These are phyloP conservation scores for Trichoderma breve DNA, from an alignment of 2,329 filamentous ascomycete species.

Conservation along the genomic window DNA sequence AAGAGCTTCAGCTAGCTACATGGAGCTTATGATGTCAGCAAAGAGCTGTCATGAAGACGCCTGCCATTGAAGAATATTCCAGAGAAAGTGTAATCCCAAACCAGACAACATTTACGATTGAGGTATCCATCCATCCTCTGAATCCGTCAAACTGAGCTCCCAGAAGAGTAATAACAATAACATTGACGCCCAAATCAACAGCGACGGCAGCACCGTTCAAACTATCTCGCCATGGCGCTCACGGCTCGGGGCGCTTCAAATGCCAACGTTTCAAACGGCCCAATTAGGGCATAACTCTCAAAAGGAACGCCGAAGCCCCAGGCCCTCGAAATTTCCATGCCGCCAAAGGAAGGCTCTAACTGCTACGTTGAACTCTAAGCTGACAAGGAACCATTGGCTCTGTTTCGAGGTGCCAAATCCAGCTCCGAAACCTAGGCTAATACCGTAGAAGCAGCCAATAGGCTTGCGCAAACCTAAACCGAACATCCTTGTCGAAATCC, in stretches of 20 bases:
- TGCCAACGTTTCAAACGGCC: background rate
- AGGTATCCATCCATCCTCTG: background rate
- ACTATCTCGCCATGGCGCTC: constrained; percentile 1
- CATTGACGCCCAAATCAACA: background rate
- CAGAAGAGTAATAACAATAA: background rate
- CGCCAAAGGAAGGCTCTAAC: background rate
- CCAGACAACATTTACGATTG: background rate
- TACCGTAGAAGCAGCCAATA: background rate
- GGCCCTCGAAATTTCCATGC: background rate
- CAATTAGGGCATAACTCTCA: background rate
- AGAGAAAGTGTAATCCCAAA: background rate
- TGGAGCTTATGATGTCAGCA: background rate
- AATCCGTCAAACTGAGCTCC: background rate
- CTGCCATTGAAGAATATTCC: background rate
- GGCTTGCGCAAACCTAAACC: background rate
- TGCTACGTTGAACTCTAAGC: constrained; percentile 2
- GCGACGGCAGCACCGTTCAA: background rate
- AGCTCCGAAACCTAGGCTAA: constrained; percentile 3
- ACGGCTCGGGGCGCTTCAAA: constrained; percentile 3
- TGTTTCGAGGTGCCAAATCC: background rate
- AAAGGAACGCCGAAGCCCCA: background rate
- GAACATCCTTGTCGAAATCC: background rate
- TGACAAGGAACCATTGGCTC: background rate
- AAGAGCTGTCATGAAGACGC: background rate
- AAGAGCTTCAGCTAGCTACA: background rate